Percentiles rank a stretch among this genome's conserved stretches.
Conservation (phyloP, 1,139 yeast genomes). For the Debaryomyces subglobosus region DNA sequence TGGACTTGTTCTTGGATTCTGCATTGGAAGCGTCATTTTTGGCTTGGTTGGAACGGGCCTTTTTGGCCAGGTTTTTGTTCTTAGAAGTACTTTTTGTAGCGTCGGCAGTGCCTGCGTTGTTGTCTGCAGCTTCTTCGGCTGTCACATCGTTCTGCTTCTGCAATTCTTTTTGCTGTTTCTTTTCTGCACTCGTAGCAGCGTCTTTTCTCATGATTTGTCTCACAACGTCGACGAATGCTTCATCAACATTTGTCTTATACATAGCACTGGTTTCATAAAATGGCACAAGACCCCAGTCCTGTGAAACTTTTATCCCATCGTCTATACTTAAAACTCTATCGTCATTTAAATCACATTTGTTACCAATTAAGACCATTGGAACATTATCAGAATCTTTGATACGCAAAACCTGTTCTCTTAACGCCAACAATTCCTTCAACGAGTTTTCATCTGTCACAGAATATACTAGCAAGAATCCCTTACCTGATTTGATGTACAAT, state of each 20-base stretch:
- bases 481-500: constrained; percentile 81
- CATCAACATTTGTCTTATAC: constrained; percentile 86
- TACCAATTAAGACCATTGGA: constrained; percentile 88
- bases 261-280: constrained; percentile 95
- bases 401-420: constrained; percentile 85
- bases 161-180: constrained; percentile 48
- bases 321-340: constrained; percentile 77
- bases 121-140: constrained; percentile 8
- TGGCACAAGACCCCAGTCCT: constrained; percentile 85
- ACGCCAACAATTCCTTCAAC: constrained; percentile 75
- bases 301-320: constrained; percentile 82
- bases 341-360: constrained; percentile 78
- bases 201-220: constrained; percentile 85
- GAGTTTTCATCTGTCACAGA: constrained; percentile 88
- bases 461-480: constrained; percentile 85
- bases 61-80: background rate
- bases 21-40: constrained; percentile 5
- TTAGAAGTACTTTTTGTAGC: background rate
- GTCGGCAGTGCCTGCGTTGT: background rate
- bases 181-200: constrained; percentile 51
- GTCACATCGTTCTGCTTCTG: constrained; percentile 30
- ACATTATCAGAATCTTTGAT: constrained; percentile 80
- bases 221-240: constrained; percentile 87
- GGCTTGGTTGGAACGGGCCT: background rate
- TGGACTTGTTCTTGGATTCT: constrained; percentile 16